phyloP scores from a whole-genome alignment of 169 alveolate genomes.

The Cryptosporidium andersoni region DNA sequence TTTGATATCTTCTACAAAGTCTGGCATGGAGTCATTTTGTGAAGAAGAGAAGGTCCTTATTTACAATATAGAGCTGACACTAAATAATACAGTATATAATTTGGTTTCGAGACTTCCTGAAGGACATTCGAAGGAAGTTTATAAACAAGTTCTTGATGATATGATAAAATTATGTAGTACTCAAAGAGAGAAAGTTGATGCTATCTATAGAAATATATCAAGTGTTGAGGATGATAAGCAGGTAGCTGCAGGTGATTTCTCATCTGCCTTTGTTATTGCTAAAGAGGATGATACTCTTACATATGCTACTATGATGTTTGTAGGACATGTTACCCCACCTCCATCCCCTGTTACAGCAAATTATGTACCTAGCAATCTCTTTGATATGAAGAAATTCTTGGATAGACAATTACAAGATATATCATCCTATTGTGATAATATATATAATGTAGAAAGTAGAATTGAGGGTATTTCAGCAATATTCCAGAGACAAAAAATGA shows the following conservation, averaged over 20 bases:
- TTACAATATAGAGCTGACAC: slow-evolving; percentile 13
- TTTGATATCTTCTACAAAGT: slow-evolving; percentile 37
- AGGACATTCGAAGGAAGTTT: slow-evolving; percentile 34
- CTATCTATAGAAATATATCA: slow-evolving; percentile 3
- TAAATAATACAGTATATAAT: slow-evolving; percentile 6
- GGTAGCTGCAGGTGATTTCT: background rate
- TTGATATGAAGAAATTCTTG: background rate
- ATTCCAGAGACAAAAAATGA: slow-evolving; percentile 25
- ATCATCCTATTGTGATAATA: background rate
- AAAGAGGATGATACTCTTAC: slow-evolving; percentile 48
- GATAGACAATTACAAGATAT: slow-evolving; percentile 8
- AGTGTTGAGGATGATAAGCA: background rate
- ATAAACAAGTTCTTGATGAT: slow-evolving; percentile 10
- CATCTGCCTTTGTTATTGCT: slow-evolving; percentile 42
- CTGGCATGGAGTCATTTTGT: slow-evolving; percentile 15
- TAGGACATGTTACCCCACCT: slow-evolving; percentile 41
- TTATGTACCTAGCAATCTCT: slow-evolving; percentile 2
- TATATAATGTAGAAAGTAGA: slow-evolving; percentile 8
- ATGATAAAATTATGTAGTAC: slow-evolving; percentile 30
- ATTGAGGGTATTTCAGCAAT: slow-evolving; percentile 21
- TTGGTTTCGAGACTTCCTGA: slow-evolving; percentile 30
- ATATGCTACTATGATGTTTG: slow-evolving; percentile 27
- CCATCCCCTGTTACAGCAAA: slow-evolving; percentile 48
- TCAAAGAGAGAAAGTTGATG: slow-evolving; percentile 8
- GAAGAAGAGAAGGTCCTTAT: slow-evolving; percentile 17